Conservation (phyloP, 176 grass and related monocot genomes). For the Zizania latifolia region DNA sequence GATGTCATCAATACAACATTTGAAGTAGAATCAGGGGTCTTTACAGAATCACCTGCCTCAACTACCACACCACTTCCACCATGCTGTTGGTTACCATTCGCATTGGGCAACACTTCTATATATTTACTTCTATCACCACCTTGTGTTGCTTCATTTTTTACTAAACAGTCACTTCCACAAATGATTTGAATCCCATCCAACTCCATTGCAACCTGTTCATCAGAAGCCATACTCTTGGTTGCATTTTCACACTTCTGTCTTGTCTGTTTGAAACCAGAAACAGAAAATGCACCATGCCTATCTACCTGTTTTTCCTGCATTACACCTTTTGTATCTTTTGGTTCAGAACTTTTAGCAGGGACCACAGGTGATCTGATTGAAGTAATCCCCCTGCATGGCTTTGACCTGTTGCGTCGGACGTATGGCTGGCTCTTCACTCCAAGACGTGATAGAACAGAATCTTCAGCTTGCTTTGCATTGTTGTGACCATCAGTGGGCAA, state of each 20-base stretch:
- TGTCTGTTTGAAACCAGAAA: constrained; percentile 41
- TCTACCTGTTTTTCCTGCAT: constrained; percentile 14
- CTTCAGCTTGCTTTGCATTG: constrained; percentile 58
- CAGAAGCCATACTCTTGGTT: constrained; percentile 26
- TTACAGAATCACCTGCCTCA: constrained; percentile 26
- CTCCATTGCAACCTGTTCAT: constrained; percentile 34
- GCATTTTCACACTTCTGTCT: constrained; percentile 19
- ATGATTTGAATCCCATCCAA: constrained; percentile 25
- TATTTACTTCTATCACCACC: constrained; percentile 8
- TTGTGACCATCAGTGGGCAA: constrained; percentile 37
- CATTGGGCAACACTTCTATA: constrained; percentile 22
- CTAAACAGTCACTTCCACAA: constrained; percentile 9
- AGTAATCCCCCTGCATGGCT: constrained; percentile 37
- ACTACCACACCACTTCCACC: constrained; percentile 23
- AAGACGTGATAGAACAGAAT: constrained; percentile 58
- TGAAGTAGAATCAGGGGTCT: constrained; percentile 33
- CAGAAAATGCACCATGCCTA: constrained; percentile 22
- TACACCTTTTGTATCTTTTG: constrained; percentile 18
- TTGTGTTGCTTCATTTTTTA: constrained; percentile 14
- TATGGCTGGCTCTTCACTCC: constrained; percentile 49
- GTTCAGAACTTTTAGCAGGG: no score
- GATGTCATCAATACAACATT: constrained; percentile 27
- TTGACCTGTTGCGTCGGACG: constrained; percentile 50
- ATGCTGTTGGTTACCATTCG: constrained; percentile 5
- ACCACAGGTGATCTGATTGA: constrained; percentile 47